phyloP scores from a whole-genome alignment of 306 rosid species.

The Quercus alba region DNA sequence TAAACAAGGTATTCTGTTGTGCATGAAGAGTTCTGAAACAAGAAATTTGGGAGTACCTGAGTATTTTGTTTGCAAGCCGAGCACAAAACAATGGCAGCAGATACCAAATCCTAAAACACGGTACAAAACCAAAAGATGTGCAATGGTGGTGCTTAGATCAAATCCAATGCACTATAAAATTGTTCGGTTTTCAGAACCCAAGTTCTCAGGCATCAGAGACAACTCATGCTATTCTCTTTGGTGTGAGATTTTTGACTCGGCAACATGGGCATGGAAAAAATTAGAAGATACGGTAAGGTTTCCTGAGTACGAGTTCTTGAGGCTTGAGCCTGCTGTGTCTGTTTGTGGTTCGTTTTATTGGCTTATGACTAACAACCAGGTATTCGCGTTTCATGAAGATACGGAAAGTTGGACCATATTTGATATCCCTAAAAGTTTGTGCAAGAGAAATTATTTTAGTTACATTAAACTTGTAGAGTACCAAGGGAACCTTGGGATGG shows the following conservation, averaged over 20 bases:
- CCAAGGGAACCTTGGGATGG: not conserved
- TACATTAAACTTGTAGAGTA: not conserved
- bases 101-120: not conserved
- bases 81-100: too few relatives aligned
- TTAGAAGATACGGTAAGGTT: not conserved
- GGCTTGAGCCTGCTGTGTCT: not conserved
- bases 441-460: not conserved
- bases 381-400: not conserved
- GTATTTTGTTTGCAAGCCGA: too few relatives aligned
- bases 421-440: not conserved
- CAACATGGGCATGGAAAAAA: not conserved
- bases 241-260: not conserved
- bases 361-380: not conserved
- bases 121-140: not conserved
- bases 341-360: not conserved
- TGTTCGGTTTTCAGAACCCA: not conserved
- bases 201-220: not conserved
- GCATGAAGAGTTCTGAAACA: too few relatives aligned
- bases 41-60: too few relatives aligned
- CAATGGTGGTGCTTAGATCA: conserved; percentile 2
- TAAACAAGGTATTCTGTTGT: too few relatives aligned
- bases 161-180: conserved; percentile 4
- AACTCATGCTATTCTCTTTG: not conserved
- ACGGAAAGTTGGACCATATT: not conserved
- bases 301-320: not conserved